These are phyloP conservation scores for Hsuehochloa calcarea DNA, from an alignment of 176 grass and related monocot species.

Conservation along the genomic window DNA sequence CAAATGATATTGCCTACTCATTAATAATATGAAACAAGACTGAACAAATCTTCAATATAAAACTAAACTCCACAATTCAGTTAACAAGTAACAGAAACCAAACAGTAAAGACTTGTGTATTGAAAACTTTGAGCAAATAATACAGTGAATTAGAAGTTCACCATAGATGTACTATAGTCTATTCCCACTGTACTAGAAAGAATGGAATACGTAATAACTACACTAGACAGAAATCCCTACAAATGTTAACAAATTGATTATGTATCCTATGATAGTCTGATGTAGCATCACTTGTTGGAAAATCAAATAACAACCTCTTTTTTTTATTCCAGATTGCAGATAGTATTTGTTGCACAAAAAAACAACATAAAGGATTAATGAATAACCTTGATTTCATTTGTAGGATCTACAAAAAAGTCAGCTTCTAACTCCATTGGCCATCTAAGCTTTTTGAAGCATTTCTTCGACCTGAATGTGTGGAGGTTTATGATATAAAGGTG, in stretches of 20 bases:
- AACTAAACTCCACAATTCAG: not conserved
- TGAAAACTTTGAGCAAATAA: not conserved
- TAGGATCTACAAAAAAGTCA: slow-evolving; percentile 52
- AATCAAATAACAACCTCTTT: not conserved
- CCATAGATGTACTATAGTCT: not conserved
- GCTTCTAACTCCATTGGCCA: slow-evolving; percentile 55
- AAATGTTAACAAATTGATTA: not conserved
- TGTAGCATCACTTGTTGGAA: not conserved
- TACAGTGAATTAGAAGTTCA: not conserved
- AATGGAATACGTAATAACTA: not conserved
- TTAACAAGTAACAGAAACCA: not conserved
- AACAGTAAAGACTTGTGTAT: not conserved
- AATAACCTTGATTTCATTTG: slow-evolving; percentile 40
- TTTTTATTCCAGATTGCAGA: not conserved
- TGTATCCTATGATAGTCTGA: not conserved
- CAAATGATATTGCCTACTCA: not conserved
- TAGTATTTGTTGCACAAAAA: not conserved
- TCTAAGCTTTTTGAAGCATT: slow-evolving; percentile 67
- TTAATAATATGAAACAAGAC: not conserved
- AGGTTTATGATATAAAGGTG: slow-evolving; percentile 4
- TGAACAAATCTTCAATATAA: not conserved
- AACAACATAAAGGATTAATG: not conserved
- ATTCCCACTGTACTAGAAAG: not conserved
- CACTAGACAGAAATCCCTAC: not conserved
- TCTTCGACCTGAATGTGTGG: slow-evolving; percentile 65